A percentile compares a stretch with the other conserved stretches of the same genome.
These are phyloP conservation scores for Helianthus annuus DNA, from an alignment of 129 eudicot species.

Conservation along the genomic window HanXRQr2.0-SUNRISE NC_035449.2:23276437-23276936, in stretches of 20 bases:
- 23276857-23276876: constrained; percentile 40
- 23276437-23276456: constrained; percentile 31
- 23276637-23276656: neutral
- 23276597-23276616: constrained; percentile 49
- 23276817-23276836: constrained; percentile 27
- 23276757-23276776: constrained; percentile 42
- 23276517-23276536: constrained; percentile 35
- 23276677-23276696: constrained; percentile 44
- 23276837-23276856: constrained; percentile 41
- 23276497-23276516: constrained; percentile 8
- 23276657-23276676: neutral
- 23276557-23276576: constrained; percentile 25
- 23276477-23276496: constrained; percentile 21
- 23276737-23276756: constrained; percentile 40
- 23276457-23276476: constrained; percentile 42
- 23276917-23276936: constrained; percentile 35
- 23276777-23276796: constrained; percentile 46
- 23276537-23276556: constrained; percentile 35
- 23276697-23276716: constrained; percentile 44
- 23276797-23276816: constrained; percentile 31
- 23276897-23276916: constrained; percentile 43
- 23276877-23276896: constrained; percentile 26
- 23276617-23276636: neutral
- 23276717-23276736: constrained; percentile 49
- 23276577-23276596: constrained; percentile 41